phyloP scores from a whole-genome alignment of 441 rosid species.

The Aleurites moluccanus region DNA sequence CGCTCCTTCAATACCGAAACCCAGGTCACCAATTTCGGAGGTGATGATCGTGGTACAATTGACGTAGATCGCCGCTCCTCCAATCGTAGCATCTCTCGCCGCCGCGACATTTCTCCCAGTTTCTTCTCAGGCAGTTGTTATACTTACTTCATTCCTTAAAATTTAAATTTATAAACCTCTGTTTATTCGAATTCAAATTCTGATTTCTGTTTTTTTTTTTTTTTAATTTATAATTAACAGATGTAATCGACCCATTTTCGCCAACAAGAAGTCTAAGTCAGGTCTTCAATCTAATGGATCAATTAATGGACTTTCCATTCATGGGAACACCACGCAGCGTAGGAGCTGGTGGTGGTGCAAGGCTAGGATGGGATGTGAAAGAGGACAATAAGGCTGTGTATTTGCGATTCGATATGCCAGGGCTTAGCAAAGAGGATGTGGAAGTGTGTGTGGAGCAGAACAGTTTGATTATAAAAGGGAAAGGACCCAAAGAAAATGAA shows the following conservation, averaged over 20 bases:
- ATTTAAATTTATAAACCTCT: too few relatives aligned
- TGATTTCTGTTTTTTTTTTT: not conserved
- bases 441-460: slow-evolving; percentile 33
- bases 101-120: slow-evolving; percentile 4
- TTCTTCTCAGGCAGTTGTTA: slow-evolving; percentile 13
- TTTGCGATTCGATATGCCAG: slow-evolving; percentile 59
- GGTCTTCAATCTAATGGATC: slow-evolving; percentile 59
- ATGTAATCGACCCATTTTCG: slow-evolving; percentile 55
- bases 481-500: slow-evolving; percentile 33
- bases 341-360: slow-evolving; percentile 30
- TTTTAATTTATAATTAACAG: slow-evolving; percentile 30
- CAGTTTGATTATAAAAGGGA: slow-evolving; percentile 43
- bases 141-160: not conserved
- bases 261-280: slow-evolving; percentile 61
- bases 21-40: slow-evolving; percentile 14
- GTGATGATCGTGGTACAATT: slow-evolving; percentile 4
- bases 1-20: slow-evolving; percentile 40
- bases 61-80: slow-evolving; percentile 8
- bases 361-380: slow-evolving; percentile 60
- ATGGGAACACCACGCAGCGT: slow-evolving; percentile 35
- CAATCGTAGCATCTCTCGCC: slow-evolving; percentile 8
- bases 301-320: slow-evolving; percentile 51
- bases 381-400: slow-evolving; percentile 51
- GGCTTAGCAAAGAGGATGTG: slow-evolving; percentile 48
- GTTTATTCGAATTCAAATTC: not conserved